Evolutionary conservation across 163 green algal genomes (phyloP), one percentile per base, ranked within the genome.

Genomic region (Volvox carteri): DNA sequence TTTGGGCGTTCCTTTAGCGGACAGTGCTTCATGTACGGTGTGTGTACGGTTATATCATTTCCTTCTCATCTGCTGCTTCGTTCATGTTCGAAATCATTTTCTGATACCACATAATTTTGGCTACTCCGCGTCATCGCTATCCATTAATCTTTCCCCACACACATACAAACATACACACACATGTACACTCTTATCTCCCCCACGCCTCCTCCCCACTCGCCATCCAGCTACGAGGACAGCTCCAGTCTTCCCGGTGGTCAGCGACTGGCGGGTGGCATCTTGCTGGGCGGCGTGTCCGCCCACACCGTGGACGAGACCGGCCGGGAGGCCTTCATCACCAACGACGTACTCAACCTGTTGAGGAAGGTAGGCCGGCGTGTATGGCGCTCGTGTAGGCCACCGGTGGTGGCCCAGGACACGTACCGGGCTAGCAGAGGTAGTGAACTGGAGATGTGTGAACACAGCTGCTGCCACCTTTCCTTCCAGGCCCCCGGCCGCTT

Each of bases 261-360:
- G 77, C 90, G 74, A 11, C 96, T 99, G 91, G 92, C 95, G 12
- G 93, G 95, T 25, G 97, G 96, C 16, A 39, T 98, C 37, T 96
- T 95, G 44, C 90, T 99, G 89, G 89, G 94, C 42, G 87, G 94
- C 68, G 92, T 98, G 25, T 93, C 86, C 35, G 96, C 93, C 0
- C 92, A 95, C 88, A 99, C 97, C 0, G 95, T 98, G 11, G 95
- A 98, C 78, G 95, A 96, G 60, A 52, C 85, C 23, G 96, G 96
- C 18, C 78, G 91, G 50, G 81, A 94, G n/a, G 90, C 95, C 0
- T 99, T 98, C 91, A 93, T 98, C 11, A 96, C 93, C 4, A 86
- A 90, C 39, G 93, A 95, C 65, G 93, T 95, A 6, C 87, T 98
- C 60, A 50, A 84, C 28, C 52, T 89, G 70, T 72, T 89, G 39